These are phyloP conservation scores for Naganishia sp. DNA, from an alignment of 1,284 basidiomycete genomes.

Conservation along the genomic window DNA sequence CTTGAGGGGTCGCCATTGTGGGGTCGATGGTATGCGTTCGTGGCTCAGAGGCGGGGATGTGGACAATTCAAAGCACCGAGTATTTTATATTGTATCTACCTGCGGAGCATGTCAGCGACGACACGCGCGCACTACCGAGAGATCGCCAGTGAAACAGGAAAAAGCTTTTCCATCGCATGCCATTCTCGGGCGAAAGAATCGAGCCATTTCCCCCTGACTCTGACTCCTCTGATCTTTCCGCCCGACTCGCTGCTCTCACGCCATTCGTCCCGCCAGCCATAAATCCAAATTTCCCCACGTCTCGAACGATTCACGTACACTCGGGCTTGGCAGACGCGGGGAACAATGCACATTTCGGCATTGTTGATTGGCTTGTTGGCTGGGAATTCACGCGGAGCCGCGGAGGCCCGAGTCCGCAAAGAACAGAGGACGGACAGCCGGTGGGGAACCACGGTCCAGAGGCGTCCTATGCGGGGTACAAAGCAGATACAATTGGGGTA, in stretches of 20 bases:
- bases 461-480: neutral
- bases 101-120: slow-evolving; percentile 1
- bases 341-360: neutral
- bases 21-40: neutral
- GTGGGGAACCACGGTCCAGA: slow-evolving; percentile 12
- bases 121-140: neutral
- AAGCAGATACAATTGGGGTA: too few relatives aligned
- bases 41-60: too few relatives aligned
- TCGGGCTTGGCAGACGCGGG: slow-evolving; percentile 4
- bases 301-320: neutral
- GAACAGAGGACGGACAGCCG: slow-evolving; percentile 20
- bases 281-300: neutral
- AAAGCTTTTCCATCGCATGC: slow-evolving; percentile 2
- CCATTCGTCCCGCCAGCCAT: neutral
- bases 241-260: neutral
- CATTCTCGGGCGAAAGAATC: neutral
- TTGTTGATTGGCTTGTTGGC: slow-evolving; percentile 1
- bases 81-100: neutral
- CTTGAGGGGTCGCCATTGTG: neutral
- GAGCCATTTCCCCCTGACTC: neutral
- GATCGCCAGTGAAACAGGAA: too few relatives aligned
- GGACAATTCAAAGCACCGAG: neutral
- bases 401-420: neutral
- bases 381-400: neutral
- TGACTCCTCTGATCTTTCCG: neutral